These are phyloP conservation scores for Psilocybe cyanescens DNA, from an alignment of 768 basidiomycete species.

Conservation along the genomic window DNA sequence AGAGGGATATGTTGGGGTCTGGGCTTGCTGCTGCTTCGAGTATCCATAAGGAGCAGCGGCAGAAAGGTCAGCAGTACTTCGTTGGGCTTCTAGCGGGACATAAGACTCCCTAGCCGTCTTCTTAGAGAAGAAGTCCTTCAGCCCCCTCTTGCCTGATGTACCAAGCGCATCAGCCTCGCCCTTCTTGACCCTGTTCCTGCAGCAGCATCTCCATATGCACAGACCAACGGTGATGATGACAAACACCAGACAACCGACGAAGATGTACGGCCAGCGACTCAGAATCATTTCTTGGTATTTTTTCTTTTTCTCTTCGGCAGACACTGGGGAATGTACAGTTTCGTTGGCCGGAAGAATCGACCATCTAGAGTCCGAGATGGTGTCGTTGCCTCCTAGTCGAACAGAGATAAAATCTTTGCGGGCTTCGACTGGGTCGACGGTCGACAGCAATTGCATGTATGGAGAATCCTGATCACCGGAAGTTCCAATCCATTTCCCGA, in stretches of 20 bases:
- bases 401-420: conserved; percentile 67
- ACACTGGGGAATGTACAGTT: conserved; percentile 65
- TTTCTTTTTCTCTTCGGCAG: conserved; percentile 68
- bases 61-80: conserved; percentile 20
- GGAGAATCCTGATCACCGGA: conserved; percentile 55
- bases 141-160: conserved; percentile 14
- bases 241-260: conserved; percentile 59
- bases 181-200: conserved; percentile 21
- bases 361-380: conserved; percentile 52
- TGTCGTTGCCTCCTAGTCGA: conserved; percentile 65
- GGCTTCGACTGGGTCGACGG: conserved; percentile 55
- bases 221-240: conserved; percentile 48
- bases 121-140: conserved; percentile 23
- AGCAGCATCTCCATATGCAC: conserved; percentile 67
- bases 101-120: conserved; percentile 33
- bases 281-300: conserved; percentile 63
- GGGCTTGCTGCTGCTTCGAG: conserved; percentile 7
- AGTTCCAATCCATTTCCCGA: conserved; percentile 64
- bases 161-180: conserved; percentile 3
- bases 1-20: neutral
- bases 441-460: conserved; percentile 70
- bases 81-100: conserved; percentile 31
- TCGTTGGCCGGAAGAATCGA: conserved; percentile 63
- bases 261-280: conserved; percentile 77
- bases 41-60: conserved; percentile 11